A percentile compares a stretch with the other conserved stretches of the same genome.
Evolutionary conservation across 306 rosid genomes (phyloP).

Genomic region (Cicer pinnatifidum): DNA sequence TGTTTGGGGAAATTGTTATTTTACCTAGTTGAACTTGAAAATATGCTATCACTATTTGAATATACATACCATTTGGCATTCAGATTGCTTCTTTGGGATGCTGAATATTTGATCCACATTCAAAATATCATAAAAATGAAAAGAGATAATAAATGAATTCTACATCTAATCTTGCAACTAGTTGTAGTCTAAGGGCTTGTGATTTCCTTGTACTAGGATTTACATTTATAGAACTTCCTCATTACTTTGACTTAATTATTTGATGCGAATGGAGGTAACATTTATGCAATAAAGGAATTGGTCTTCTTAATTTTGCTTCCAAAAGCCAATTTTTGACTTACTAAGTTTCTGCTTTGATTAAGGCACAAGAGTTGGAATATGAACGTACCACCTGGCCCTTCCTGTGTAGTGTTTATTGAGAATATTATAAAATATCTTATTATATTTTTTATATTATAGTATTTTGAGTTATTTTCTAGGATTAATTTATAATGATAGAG

Average conservation of each 20-base stretch:
- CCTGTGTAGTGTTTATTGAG: not conserved
- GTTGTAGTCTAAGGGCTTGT: not conserved
- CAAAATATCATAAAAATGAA: not conserved
- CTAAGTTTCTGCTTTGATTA: not conserved
- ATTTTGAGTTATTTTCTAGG: too few species aligned
- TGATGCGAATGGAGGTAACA: not conserved
- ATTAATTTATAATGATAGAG: too few species aligned
- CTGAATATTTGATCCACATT: not conserved
- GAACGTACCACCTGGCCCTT: not conserved
- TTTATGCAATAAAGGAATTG: not conserved
- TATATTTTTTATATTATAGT: too few species aligned
- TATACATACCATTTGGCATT: constrained; percentile 14
- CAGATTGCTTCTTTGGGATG: constrained; percentile 20
- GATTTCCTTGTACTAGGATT: constrained; percentile 12
- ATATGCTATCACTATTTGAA: constrained; percentile 11
- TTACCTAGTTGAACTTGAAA: constrained; percentile 12
- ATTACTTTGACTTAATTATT: not conserved
- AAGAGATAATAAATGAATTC: not conserved
- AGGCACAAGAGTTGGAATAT: not conserved
- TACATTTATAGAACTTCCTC: constrained; percentile 1
- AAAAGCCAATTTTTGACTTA: not conserved
- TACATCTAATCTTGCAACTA: not conserved
- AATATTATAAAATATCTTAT: too few species aligned
- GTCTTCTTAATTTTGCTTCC: constrained; percentile 17
- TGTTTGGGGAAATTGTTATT: constrained; percentile 27